Evolutionary conservation across 2,329 filamentous ascomycete species (phyloP).

Genomic region (Arthrobotrys entomopaga): DNA sequence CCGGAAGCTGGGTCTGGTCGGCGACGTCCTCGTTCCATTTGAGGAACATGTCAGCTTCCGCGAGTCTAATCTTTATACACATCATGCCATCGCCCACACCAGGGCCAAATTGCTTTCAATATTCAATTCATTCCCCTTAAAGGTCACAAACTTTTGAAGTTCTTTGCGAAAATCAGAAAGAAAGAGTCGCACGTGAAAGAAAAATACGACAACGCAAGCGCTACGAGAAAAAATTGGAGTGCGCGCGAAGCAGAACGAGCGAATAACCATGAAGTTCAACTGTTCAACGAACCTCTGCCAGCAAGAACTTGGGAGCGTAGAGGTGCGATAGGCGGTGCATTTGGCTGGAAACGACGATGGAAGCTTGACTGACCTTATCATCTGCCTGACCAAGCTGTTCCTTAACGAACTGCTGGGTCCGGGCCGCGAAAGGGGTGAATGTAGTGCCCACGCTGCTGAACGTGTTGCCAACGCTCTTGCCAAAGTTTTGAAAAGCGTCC

Average conservation of each 20-base stretch:
- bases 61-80: slow-evolving; percentile 53
- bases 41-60: slow-evolving; percentile 55
- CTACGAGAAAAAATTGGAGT: slow-evolving; percentile 9
- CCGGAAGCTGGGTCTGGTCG: slow-evolving; percentile 86
- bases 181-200: slow-evolving; percentile 21
- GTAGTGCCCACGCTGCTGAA: slow-evolving; percentile 61
- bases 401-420: slow-evolving; percentile 97
- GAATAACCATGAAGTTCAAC: slow-evolving; percentile 14
- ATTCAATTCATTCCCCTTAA: slow-evolving; percentile 49
- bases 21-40: slow-evolving; percentile 49
- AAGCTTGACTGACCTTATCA: slow-evolving; percentile 75
- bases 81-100: slow-evolving; percentile 29
- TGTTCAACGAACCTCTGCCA: slow-evolving; percentile 51
- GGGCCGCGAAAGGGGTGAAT: slow-evolving; percentile 89
- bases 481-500: slow-evolving; percentile 75
- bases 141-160: slow-evolving; percentile 8
- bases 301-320: slow-evolving; percentile 52
- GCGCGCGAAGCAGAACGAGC: slow-evolving; percentile 6
- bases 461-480: slow-evolving; percentile 72
- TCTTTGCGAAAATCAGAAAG: slow-evolving; percentile 17
- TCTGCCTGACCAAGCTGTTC: slow-evolving; percentile 95
- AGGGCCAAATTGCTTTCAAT: slow-evolving; percentile 50
- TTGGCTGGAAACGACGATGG: slow-evolving; percentile 37
- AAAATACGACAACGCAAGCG: slow-evolving; percentile 29
- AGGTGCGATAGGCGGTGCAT: slow-evolving; percentile 46